Base-by-base conservation (phyloP, 2,329 filamentous ascomycete species). In the Anisogramma anomala region DNA sequence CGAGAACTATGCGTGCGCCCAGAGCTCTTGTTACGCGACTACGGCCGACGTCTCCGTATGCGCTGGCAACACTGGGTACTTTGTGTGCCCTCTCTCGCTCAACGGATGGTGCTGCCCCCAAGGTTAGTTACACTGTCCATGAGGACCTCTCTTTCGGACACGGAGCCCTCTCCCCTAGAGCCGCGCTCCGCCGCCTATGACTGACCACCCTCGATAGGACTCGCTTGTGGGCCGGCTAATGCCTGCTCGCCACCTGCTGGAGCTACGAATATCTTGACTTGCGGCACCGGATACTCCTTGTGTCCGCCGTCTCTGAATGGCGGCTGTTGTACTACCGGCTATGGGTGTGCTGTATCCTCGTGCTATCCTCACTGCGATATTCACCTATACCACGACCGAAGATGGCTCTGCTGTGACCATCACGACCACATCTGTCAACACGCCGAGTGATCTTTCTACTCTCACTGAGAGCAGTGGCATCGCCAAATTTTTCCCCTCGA, bases 301-400 rank as follows among this genome's bases (percentile, higher is more conserved):
- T 77, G 74, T 43, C 65, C 74, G 1, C 50, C 65, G 4, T 69
- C 67, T 1, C 48, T 70, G 3, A 66, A 65, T 38, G 69, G 65
- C 43, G 73, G 72, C 0, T 77, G 74, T 48, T 78, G 74, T 50
- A 56, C 55, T 2, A 63, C 55, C 34, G 67, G 66, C 4, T 64
- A 69, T 61, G 66, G 55, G 19, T 78, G 74, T 49, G 72, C 62
- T 2, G 39, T 53, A 2, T 56, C 52, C 14, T 54, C 52, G 11
- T 78, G 74, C 50, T 76, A 71, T 44, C 59, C 64, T 59, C 1
- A 74, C 70, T 0, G 56, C 61, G n/a, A 66, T 62, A 1, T 52
- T 67, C 6, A 65, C 64, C 1, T 49, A 65, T 9, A 74, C 69
- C 2, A 69, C 65, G 0, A 72, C 66, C 0, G 55, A 64, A 26